Evolutionary conservation across 2,329 filamentous ascomycete species (phyloP).

Genomic region (Ophiosphaerella narmari): DNA sequence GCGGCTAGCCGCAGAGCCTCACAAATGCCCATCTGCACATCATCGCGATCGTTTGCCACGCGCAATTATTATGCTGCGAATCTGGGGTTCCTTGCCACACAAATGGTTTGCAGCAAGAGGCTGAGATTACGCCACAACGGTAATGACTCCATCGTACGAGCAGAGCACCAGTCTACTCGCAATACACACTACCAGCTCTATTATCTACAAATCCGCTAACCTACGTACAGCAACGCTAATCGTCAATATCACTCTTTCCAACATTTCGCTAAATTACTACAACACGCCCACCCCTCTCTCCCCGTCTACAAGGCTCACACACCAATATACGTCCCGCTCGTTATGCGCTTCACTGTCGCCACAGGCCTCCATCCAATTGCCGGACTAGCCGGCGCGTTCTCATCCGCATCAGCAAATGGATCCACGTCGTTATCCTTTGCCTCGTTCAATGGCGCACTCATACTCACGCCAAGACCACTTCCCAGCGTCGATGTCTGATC

Average conservation of each 20-base stretch:
- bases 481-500: slow-evolving; percentile 55
- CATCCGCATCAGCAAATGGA: slow-evolving; percentile 71
- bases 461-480: slow-evolving; percentile 66
- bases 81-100: no score
- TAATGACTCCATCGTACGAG: not conserved
- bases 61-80: no score
- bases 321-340: slow-evolving; percentile 45
- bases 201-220: not conserved
- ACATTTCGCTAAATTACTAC: not conserved
- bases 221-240: not conserved
- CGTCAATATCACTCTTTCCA: not conserved
- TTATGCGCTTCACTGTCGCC: slow-evolving; percentile 41
- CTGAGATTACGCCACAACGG: no score
- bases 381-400: slow-evolving; percentile 31
- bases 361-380: slow-evolving; percentile 41
- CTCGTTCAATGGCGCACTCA: slow-evolving; percentile 48
- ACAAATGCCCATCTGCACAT: no score
- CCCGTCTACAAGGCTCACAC: slow-evolving; percentile 21
- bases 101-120: no score
- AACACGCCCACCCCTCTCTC: not conserved
- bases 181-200: not conserved
- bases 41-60: no score
- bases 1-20: no score
- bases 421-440: slow-evolving; percentile 57
- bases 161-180: not conserved